Base-by-base conservation (phyloP, 2,329 filamentous ascomycete genomes). In the Monosporascus sp. region DNA sequence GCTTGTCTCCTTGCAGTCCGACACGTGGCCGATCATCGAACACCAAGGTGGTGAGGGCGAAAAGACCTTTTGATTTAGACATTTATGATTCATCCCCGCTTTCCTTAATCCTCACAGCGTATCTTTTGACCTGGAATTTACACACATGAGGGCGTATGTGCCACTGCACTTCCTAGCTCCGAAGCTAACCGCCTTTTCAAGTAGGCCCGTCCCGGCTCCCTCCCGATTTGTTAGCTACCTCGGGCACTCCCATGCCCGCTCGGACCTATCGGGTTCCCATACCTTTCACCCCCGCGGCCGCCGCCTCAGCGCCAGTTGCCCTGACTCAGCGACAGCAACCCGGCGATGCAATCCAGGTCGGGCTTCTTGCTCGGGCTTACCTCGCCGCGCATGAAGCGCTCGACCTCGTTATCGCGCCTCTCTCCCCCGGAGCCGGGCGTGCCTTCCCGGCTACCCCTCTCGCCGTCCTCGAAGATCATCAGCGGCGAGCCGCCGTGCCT, bases 261-360 rank as follows among this genome's bases (percentile, higher is more conserved):
- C 18, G 18, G 14, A 37, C 24, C 49, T 26, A 35, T n/a, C 7
- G 9, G 22, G 20, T 20, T 20, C 26, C 26, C 38, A 3, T 26
- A 20, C 43, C 37, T 22, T 50, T 4, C 37, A 28, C 5, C n/a
- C 28, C 24, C 18, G 28, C 41, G 14, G 31, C 28, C 45, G 8
- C 37, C 20, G 44, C 5, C 46, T 80, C 72, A 88, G 65, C 84
- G 81, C 91, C 92, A 97, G 65, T 90, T 90, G n/a, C 92, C 93
- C 72, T 96, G 89, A 64, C 91, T 95, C 46, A 97, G 77, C 49
- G 89, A 93, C 58, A 97, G 70, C 58, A 97, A 72, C n/a, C 91
- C 91, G 51, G 93, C 90, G 47, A 96, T 87, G 65, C 91, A 95
- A 67, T 95, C 91, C 69, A 96, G 78, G 66, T 97, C 93, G 53